phyloP scores from a whole-genome alignment of 805 yeast species.

The Sugiyamaella lignohabitans region DNA sequence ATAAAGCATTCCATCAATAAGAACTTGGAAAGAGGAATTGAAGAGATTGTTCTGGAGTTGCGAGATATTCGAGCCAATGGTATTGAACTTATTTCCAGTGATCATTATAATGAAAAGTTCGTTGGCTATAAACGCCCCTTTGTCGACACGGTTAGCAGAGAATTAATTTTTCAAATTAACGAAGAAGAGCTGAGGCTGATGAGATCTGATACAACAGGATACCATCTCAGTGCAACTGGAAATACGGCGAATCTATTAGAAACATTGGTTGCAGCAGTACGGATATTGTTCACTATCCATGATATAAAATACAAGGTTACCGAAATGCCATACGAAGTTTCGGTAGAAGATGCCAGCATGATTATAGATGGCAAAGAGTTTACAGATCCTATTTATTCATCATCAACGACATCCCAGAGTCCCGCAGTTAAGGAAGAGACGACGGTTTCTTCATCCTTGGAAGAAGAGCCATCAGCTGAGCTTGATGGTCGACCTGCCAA shows the following conservation, averaged over 20 bases:
- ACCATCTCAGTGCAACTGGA: not conserved
- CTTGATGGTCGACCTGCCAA: not conserved
- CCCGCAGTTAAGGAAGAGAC: not conserved
- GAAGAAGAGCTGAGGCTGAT: not conserved
- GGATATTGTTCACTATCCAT: not conserved
- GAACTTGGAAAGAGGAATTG: constrained; percentile 46
- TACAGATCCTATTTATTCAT: too few relatives aligned
- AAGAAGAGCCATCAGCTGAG: not conserved
- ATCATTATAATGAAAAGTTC: not conserved
- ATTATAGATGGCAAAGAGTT: constrained; percentile 9
- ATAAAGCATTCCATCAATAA: constrained; percentile 43
- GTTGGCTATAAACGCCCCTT: constrained; percentile 41
- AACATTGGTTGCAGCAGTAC: not conserved
- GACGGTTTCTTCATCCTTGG: too few relatives aligned
- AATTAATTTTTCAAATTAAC: constrained; percentile 38
- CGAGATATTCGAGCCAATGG: not conserved
- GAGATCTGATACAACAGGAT: not conserved
- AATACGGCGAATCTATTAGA: not conserved
- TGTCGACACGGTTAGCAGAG: constrained; percentile 36
- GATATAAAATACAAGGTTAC: not conserved
- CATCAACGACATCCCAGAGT: not conserved
- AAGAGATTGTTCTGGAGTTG: constrained; percentile 53
- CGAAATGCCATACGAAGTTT: not conserved
- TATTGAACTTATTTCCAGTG: not conserved
- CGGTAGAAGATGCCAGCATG: constrained; percentile 3